Conservation (phyloP, 768 basidiomycete species). For the Dioszegia crocea region DNA sequence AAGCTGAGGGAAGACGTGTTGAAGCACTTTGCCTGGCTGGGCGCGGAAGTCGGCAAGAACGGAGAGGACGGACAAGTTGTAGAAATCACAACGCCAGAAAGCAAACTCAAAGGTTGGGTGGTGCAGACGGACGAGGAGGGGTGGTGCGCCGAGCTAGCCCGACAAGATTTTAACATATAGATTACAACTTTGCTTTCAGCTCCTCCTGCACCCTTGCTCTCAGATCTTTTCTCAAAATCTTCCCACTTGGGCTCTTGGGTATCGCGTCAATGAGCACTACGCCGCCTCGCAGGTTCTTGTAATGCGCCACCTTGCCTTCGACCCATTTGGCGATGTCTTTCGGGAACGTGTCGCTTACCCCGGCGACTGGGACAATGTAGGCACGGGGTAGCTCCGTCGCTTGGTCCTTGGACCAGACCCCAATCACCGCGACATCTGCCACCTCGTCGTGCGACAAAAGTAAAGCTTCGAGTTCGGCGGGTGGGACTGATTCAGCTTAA, state of each 20-base stretch:
- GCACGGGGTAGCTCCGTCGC: slow-evolving; percentile 77
- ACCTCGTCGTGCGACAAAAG: slow-evolving; percentile 71
- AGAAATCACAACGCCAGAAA: slow-evolving; percentile 42
- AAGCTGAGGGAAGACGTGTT: slow-evolving; percentile 62
- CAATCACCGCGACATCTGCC: slow-evolving; percentile 76
- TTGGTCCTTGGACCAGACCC: slow-evolving; percentile 62
- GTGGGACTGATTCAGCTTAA: slow-evolving; percentile 59
- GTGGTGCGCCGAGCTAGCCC: slow-evolving; percentile 32
- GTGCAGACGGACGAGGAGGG: slow-evolving; percentile 53
- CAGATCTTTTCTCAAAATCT: slow-evolving; percentile 76
- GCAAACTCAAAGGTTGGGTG: slow-evolving; percentile 47
- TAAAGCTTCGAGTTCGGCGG: slow-evolving; percentile 76
- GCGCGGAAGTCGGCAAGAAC: slow-evolving; percentile 58
- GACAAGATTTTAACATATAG: slow-evolving; percentile 35
- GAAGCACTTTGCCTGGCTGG: slow-evolving; percentile 59
- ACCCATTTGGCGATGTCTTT: slow-evolving; percentile 64
- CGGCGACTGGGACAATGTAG: slow-evolving; percentile 50
- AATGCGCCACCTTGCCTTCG: slow-evolving; percentile 59
- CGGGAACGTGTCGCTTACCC: slow-evolving; percentile 54
- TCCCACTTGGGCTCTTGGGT: slow-evolving; percentile 76
- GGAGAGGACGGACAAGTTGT: slow-evolving; percentile 30
- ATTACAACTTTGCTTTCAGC: slow-evolving; percentile 28
- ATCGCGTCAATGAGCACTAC: slow-evolving; percentile 59
- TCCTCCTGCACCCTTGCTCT: slow-evolving; percentile 66
- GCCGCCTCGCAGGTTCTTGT: slow-evolving; percentile 76